A percentile compares a stretch with the other conserved stretches of the same genome.
These are phyloP conservation scores for Ophiocordyceps camponoti-leonardi DNA, from an alignment of 2,329 filamentous ascomycete genomes.

Conservation along the genomic window DNA sequence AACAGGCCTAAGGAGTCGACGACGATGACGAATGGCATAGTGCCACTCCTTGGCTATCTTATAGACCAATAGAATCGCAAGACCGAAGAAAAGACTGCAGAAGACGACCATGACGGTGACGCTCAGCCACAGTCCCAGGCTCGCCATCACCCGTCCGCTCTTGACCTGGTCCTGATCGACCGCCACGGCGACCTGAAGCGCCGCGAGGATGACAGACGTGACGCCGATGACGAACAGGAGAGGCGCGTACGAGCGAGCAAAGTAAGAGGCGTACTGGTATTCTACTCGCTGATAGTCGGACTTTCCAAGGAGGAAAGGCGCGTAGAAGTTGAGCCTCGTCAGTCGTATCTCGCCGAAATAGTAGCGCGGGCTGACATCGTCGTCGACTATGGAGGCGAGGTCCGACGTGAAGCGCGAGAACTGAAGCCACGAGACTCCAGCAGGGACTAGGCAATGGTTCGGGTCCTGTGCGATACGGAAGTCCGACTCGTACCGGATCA, in stretches of 20 bases:
- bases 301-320: constrained; percentile 6
- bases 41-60: neutral
- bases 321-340: constrained; percentile 14
- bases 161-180: neutral
- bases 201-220: constrained; percentile 7
- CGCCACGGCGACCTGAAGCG: constrained; percentile 2
- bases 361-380: constrained; percentile 13
- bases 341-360: constrained; percentile 20
- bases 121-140: neutral
- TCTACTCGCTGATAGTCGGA: constrained; percentile 8
- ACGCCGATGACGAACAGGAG: constrained; percentile 9
- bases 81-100: neutral
- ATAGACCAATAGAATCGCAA: neutral
- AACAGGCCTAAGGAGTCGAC: neutral
- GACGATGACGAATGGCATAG: neutral
- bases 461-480: constrained; percentile 13
- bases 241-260: constrained; percentile 8
- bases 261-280: constrained; percentile 8
- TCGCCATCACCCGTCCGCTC: neutral
- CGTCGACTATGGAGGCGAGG: constrained; percentile 10
- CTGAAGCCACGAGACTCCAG: constrained; percentile 9
- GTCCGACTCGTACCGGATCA: constrained; percentile 18
- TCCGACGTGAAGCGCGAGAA: constrained; percentile 13
- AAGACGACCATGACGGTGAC: neutral
- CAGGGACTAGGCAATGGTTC: constrained; percentile 11